These are phyloP conservation scores for Parathielavia hyrcaniae DNA, from an alignment of 495 filamentous ascomycete genomes.

Conservation along the genomic window DNA sequence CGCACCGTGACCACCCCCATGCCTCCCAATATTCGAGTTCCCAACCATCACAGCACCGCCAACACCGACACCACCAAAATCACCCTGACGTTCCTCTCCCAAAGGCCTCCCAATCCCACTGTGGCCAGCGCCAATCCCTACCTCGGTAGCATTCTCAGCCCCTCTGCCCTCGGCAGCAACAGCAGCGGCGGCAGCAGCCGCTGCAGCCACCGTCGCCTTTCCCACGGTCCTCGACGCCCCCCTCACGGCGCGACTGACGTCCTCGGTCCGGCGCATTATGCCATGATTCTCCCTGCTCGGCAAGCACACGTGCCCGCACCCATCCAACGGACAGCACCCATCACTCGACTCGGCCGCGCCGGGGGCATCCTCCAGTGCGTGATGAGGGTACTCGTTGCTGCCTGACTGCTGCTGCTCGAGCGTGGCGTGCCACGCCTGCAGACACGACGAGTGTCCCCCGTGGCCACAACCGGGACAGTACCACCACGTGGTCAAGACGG, in stretches of 20 bases:
- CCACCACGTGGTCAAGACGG: slow-evolving; percentile 48
- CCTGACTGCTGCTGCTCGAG: slow-evolving; percentile 2
- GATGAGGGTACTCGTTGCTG: not conserved
- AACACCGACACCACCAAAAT: slow-evolving; percentile 13
- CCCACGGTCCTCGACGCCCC: slow-evolving; percentile 34
- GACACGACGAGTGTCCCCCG: slow-evolving; percentile 64
- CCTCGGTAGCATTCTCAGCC: not conserved
- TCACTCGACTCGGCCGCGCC: slow-evolving; percentile 49
- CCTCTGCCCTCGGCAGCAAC: not conserved
- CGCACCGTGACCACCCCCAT: slow-evolving; percentile 16
- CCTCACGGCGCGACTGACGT: slow-evolving; percentile 38
- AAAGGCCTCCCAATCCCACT: not conserved
- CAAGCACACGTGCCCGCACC: slow-evolving; percentile 67
- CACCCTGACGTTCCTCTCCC: slow-evolving; percentile 2
- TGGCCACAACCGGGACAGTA: slow-evolving; percentile 72
- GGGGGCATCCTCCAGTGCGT: slow-evolving; percentile 12
- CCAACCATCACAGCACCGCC: slow-evolving; percentile 15
- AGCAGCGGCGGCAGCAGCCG: not conserved
- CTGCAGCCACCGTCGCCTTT: slow-evolving; percentile 7
- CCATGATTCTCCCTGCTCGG: slow-evolving; percentile 47
- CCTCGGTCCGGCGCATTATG: slow-evolving; percentile 33
- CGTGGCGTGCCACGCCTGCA: slow-evolving; percentile 57
- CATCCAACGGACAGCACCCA: slow-evolving; percentile 67
- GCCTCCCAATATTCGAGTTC: not conserved
- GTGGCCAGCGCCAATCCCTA: not conserved